A percentile compares a stretch with the other conserved stretches of the same genome.
These are phyloP conservation scores for Penicillium sp. DNA, from an alignment of 2,329 filamentous ascomycete genomes.

Conservation along the genomic window DNA sequence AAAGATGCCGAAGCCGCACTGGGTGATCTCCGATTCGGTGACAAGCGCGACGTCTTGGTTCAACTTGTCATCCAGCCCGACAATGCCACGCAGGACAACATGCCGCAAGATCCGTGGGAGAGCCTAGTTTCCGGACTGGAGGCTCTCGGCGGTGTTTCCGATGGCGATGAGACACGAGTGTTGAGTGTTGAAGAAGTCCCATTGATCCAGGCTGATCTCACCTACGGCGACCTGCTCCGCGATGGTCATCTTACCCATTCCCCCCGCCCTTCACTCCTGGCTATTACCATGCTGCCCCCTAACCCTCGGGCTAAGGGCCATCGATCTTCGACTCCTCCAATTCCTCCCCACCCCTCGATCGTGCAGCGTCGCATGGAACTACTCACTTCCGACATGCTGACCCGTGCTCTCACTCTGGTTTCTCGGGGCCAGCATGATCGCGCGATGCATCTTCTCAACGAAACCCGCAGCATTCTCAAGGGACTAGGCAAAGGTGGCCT, in stretches of 20 bases:
- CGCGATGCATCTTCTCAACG: slow-evolving; percentile 84
- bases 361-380: slow-evolving; percentile 97
- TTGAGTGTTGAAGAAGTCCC: slow-evolving; percentile 92
- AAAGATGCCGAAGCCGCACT: slow-evolving; percentile 90
- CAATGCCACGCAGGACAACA: slow-evolving; percentile 73
- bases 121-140: slow-evolving; percentile 94
- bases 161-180: slow-evolving; percentile 79
- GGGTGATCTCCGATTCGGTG: slow-evolving; percentile 89
- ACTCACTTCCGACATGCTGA: slow-evolving; percentile 96
- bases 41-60: slow-evolving; percentile 91
- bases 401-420: slow-evolving; percentile 84
- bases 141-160: slow-evolving; percentile 82
- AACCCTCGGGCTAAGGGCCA: slow-evolving; percentile 62
- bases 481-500: slow-evolving; percentile 92
- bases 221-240: slow-evolving; percentile 87
- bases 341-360: slow-evolving; percentile 90
- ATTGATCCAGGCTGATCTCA: slow-evolving; percentile 89
- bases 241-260: slow-evolving; percentile 84
- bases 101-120: slow-evolving; percentile 95
- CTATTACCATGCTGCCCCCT: slow-evolving; percentile 87
- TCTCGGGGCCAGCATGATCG: slow-evolving; percentile 90
- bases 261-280: slow-evolving; percentile 83
- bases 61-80: slow-evolving; percentile 92
- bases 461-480: slow-evolving; percentile 93
- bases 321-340: slow-evolving; percentile 66